phyloP scores from a whole-genome alignment of 1,284 basidiomycete genomes.

The Ustilago nuda region DNA sequence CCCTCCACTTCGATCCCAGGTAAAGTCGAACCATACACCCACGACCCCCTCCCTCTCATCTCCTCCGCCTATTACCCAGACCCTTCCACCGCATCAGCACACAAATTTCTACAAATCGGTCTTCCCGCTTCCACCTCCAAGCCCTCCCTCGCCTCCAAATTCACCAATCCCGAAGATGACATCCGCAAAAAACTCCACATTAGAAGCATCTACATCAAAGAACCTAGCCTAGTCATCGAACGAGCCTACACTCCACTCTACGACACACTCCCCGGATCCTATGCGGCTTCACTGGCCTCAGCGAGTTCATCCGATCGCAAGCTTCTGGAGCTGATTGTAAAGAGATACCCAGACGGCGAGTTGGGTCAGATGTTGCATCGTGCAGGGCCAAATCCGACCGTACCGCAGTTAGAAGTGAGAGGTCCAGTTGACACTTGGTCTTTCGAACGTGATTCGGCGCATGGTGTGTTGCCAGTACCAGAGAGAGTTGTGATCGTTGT shows the following conservation, averaged over 20 bases:
- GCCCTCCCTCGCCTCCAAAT: background rate
- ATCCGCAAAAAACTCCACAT: conserved; percentile 23
- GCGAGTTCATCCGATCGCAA: conserved; percentile 2
- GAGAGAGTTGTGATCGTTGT: conserved; percentile 47
- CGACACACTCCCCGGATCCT: conserved; percentile 32
- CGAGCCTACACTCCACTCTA: conserved; percentile 59
- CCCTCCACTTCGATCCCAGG: conserved; percentile 24
- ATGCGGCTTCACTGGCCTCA: background rate
- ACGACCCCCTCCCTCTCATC: conserved; percentile 23
- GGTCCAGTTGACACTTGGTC: conserved; percentile 56
- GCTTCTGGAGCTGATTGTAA: conserved; percentile 46
- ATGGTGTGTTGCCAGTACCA: conserved; percentile 5
- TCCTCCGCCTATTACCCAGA: conserved; percentile 29
- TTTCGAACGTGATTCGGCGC: conserved; percentile 18
- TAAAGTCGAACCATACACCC: conserved; percentile 32
- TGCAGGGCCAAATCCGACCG: conserved; percentile 16
- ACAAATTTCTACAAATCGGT: conserved; percentile 33
- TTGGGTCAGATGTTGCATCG: conserved; percentile 46
- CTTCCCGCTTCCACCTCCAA: conserved; percentile 16
- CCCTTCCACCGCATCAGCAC: conserved; percentile 13
- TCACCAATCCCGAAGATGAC: background rate
- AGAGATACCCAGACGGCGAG: conserved; percentile 57
- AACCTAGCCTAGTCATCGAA: conserved; percentile 56
- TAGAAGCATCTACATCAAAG: conserved; percentile 50
- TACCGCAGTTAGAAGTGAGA: conserved; percentile 40